Percentiles rank a stretch among this genome's conserved stretches.
phyloP scores from a whole-genome alignment of 2,329 filamentous ascomycete genomes.

The Leptographium radiaticola region DNA sequence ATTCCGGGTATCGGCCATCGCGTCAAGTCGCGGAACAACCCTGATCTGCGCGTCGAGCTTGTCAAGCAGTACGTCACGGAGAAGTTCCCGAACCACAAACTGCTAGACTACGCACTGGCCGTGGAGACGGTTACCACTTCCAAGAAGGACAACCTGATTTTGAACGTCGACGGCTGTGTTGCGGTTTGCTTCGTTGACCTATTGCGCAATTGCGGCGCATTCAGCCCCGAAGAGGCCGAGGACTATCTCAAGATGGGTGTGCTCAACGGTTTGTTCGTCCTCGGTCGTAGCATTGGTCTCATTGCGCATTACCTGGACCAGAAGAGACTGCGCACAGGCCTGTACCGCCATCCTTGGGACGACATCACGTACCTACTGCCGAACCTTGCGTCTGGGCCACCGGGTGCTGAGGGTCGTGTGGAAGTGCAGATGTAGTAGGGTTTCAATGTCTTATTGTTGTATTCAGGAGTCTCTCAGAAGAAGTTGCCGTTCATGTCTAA shows the following conservation, averaged over 20 bases:
- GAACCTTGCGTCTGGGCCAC: slow-evolving; percentile 57
- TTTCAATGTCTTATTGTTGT: background rate
- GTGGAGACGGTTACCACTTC: slow-evolving; percentile 97
- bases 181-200: slow-evolving; percentile 98
- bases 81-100: slow-evolving; percentile 95
- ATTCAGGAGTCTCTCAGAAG: background rate
- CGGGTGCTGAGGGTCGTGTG: slow-evolving; percentile 72
- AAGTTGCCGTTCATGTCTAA: background rate
- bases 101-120: slow-evolving; percentile 95
- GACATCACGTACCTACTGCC: slow-evolving; percentile 93
- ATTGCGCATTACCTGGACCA: slow-evolving; percentile 99
- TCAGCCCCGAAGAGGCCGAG: slow-evolving; percentile 90
- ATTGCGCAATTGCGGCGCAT: slow-evolving; percentile 93
- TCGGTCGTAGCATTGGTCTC: slow-evolving; percentile 92
- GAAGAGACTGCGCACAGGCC: slow-evolving; percentile 95
- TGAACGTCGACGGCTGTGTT: slow-evolving; percentile 97
- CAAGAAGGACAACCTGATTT: slow-evolving; percentile 99
- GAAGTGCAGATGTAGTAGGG: slow-evolving; percentile 59
- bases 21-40: slow-evolving; percentile 99
- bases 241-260: slow-evolving; percentile 99
- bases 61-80: slow-evolving; percentile 98
- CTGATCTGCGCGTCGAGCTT: slow-evolving; percentile 96
- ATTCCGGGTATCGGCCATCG: slow-evolving; percentile 98
- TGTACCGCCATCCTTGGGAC: slow-evolving; percentile 99
- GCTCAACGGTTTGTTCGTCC: slow-evolving; percentile 96